Base-by-base conservation (phyloP, 2,329 filamentous ascomycete genomes). In the Colletotrichum sansevieriae region DNA sequence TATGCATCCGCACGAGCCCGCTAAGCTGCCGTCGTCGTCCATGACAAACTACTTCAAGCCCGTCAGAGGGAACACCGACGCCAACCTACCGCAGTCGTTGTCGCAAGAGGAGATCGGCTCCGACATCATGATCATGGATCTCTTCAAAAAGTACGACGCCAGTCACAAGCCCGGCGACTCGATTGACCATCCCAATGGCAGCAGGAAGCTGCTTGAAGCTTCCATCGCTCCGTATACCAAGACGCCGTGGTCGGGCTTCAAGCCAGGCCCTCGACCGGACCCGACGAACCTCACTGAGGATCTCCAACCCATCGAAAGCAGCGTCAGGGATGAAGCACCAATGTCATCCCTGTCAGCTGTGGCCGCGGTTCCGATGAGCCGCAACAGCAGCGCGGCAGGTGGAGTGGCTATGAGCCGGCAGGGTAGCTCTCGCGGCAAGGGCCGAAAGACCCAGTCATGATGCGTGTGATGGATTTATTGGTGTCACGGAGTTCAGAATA, bases 1-100 rank as follows among this genome's bases (percentile, higher is more conserved):
- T 68, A 81, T 89, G 71, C 81, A 85, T 51, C 81, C 81, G 3
- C 83, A 84, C 37, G 87, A 89, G 74, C 86, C 79, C 9, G 82
- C 87, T 58, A 88, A 87, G 78, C 83, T 90, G 76, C 87, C 87
- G 10, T 85, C 87, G 0, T 81, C 84, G 9, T 84, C 87, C 46
- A 85, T 87, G 46, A 83, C 84, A 61, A 87, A 87, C 61, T 89
- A 89, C 71, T 85, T 87, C 68, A 89, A 88, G 79, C 83, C 85
- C 13, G 87, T 87, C 68, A 81, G 84, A 51, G 82, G 85, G 66
- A 82, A 83, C 54, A 80, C 82, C 12, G 87, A 89, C 68, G 85
- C 85, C 70, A 89, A 88, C 75, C 86, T 85, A 37, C 87, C 87
- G 1, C 81, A 82, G 1, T 78, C 83, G 15, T 78, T 89, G 25